These are phyloP conservation scores for Penicillium sp. DNA, from an alignment of 2,329 filamentous ascomycete species.

Conservation along the genomic window DNA sequence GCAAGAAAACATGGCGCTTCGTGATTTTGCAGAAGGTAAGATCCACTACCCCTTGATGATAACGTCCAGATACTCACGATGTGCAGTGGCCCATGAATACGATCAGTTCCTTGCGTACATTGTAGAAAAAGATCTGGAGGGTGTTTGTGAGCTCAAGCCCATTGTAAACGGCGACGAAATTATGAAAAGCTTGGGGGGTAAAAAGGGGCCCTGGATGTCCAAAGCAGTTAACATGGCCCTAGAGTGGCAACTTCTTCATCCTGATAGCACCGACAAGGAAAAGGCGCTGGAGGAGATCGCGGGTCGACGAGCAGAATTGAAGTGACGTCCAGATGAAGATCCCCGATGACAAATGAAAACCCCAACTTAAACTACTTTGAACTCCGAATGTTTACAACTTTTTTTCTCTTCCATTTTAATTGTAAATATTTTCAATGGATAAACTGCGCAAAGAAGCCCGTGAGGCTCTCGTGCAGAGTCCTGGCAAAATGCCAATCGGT, in stretches of 20 bases:
- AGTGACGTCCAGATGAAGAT: constrained; percentile 24
- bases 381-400: background rate
- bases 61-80: constrained; percentile 10
- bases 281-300: constrained; percentile 62
- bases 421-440: constrained; percentile 23
- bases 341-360: constrained; percentile 10
- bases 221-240: constrained; percentile 75
- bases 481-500: constrained; percentile 11
- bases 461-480: constrained; percentile 19
- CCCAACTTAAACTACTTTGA: constrained; percentile 4
- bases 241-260: constrained; percentile 85
- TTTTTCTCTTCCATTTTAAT: background rate
- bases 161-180: constrained; percentile 75
- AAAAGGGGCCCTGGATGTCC: constrained; percentile 80
- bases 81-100: constrained; percentile 51
- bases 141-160: constrained; percentile 57
- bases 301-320: constrained; percentile 53
- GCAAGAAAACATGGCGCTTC: constrained; percentile 39
- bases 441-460: constrained; percentile 29
- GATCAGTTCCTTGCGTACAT: constrained; percentile 54
- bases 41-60: background rate
- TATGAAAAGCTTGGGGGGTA: constrained; percentile 60
- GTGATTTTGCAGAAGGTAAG: constrained; percentile 34
- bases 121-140: constrained; percentile 48
- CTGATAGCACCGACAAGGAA: constrained; percentile 55